phyloP scores from a whole-genome alignment of 768 basidiomycete genomes.

The Phlebiopsis gigantea region DNA sequence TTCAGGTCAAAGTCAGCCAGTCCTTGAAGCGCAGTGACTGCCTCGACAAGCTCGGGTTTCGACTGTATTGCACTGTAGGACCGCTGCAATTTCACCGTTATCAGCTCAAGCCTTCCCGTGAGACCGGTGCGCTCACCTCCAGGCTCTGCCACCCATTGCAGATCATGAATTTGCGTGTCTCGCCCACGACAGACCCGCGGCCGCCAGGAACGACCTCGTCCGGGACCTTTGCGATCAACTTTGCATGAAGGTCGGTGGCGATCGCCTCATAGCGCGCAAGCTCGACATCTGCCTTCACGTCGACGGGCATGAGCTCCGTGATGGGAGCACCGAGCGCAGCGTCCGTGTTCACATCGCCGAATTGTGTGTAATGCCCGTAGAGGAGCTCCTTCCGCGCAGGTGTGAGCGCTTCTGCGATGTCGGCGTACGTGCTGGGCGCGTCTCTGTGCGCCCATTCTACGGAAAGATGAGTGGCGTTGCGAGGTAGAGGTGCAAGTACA shows the following conservation, averaged over 20 bases:
- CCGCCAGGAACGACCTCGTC: neutral
- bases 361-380: neutral
- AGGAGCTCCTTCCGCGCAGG: too few species aligned
- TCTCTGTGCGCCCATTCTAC: neutral
- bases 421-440: too few species aligned
- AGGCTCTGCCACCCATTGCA: neutral
- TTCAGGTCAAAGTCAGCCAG: too few species aligned
- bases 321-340: neutral
- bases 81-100: too few species aligned
- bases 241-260: neutral
- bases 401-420: neutral
- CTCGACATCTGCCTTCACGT: neutral
- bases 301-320: neutral
- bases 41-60: too few species aligned
- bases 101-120: too few species aligned
- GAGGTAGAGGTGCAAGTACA: neutral
- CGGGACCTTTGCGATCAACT: neutral
- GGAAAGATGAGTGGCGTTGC: neutral
- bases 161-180: neutral
- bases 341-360: neutral
- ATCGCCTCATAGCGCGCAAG: neutral
- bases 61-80: too few species aligned
- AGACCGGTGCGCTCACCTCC: too few species aligned
- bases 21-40: too few species aligned
- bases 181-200: neutral